These are phyloP conservation scores for Azolla pinnata DNA, from an alignment of 75 land plant species.

Conservation along the genomic window DNA sequence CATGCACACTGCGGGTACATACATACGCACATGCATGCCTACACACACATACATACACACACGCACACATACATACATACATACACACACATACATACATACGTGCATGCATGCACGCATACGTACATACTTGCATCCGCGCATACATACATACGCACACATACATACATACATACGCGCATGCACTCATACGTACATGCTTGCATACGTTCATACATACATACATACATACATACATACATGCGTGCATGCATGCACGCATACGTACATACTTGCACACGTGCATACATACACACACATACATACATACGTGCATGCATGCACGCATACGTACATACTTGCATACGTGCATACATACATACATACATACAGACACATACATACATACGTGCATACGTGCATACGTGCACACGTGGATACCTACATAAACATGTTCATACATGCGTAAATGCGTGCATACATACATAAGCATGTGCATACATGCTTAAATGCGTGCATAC, in stretches of 20 bases:
- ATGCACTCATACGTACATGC: background rate
- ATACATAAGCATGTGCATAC: background rate
- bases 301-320: background rate
- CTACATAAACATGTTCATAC: background rate
- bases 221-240: background rate
- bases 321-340: background rate
- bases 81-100: slow-evolving; percentile 1
- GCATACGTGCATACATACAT: background rate
- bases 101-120: background rate
- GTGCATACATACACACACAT: background rate
- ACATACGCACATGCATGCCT: too few relatives aligned
- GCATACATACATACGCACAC: background rate
- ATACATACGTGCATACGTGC: background rate
- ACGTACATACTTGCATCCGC: background rate
- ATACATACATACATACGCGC: background rate
- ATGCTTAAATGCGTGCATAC: background rate
- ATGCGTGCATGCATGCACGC: background rate
- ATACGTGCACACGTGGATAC: background rate
- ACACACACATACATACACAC: background rate
- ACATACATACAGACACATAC: background rate
- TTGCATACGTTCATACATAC: background rate
- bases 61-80: background rate
- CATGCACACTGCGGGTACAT: too few relatives aligned
- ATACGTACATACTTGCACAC: background rate
- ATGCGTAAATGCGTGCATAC: background rate